Evolutionary conservation across 768 basidiomycete species (phyloP).

Genomic region (Boletales sp.): DNA sequence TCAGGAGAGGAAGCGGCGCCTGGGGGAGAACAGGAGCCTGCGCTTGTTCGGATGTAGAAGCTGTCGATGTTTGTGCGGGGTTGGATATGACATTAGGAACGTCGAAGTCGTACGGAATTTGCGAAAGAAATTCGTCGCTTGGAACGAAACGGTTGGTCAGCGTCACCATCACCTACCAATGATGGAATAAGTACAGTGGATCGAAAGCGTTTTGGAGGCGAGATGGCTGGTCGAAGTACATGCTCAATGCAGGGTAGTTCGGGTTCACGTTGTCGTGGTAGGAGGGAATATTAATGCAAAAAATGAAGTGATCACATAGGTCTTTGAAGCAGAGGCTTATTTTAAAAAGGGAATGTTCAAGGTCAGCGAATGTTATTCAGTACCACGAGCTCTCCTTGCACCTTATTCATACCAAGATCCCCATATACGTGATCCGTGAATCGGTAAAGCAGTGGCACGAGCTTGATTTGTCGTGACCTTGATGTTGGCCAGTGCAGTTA

Average conservation of each 20-base stretch:
- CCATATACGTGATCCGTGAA: background rate
- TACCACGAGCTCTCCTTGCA: background rate
- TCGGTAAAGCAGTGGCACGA: background rate
- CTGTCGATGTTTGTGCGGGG: background rate
- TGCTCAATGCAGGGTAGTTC: background rate
- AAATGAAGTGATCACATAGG: background rate
- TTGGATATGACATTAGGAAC: background rate
- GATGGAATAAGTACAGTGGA: constrained; percentile 9
- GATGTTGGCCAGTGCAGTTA: background rate
- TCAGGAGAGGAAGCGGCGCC: background rate
- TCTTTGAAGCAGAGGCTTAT: constrained; percentile 5
- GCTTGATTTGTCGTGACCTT: background rate
- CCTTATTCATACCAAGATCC: background rate
- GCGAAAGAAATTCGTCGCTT: constrained; percentile 18
- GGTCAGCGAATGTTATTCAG: constrained; percentile 6
- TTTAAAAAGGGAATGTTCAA: background rate
- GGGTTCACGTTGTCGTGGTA: background rate
- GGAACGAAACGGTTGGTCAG: background rate
- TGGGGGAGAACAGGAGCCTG: background rate
- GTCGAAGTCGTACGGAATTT: background rate
- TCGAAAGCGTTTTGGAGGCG: background rate
- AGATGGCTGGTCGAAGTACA: background rate
- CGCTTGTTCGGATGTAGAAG: background rate
- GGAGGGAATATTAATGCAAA: too few species aligned
- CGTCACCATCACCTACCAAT: too few species aligned